Conservation (phyloP, 31 red algal genomes). For the Odonthalia washingtoniensis region DNA sequence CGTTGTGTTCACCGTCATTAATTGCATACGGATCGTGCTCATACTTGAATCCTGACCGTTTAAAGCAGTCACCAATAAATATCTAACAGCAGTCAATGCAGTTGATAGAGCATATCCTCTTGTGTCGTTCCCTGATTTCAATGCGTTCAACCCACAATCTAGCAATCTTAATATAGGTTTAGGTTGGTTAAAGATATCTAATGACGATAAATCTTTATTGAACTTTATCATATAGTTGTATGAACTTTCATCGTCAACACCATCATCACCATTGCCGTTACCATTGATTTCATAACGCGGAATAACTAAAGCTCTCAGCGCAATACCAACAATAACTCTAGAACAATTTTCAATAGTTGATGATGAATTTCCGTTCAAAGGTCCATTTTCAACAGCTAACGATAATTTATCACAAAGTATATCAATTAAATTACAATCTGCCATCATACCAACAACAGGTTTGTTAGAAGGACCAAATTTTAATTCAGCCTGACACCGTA, state of each 20-base stretch:
- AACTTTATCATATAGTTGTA: conserved; percentile 71
- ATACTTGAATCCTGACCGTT: conserved; percentile 81
- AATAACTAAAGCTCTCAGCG: conserved; percentile 80
- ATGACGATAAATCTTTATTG: conserved; percentile 67
- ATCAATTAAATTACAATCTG: conserved; percentile 62
- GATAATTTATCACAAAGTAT: conserved; percentile 68
- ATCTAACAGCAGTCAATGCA: conserved; percentile 78
- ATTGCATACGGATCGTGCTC: conserved; percentile 76
- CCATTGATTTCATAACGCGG: conserved; percentile 72
- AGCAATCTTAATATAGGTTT: conserved; percentile 67
- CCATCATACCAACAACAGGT: conserved; percentile 78
- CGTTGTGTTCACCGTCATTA: conserved; percentile 70
- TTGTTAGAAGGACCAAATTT: conserved; percentile 88
- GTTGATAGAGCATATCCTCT: conserved; percentile 81
- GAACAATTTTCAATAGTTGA: conserved; percentile 86
- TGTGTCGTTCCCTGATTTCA: conserved; percentile 49
- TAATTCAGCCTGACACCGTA: conserved; percentile 82
- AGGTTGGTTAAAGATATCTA: conserved; percentile 75
- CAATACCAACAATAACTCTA: conserved; percentile 80
- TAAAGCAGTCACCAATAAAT: conserved; percentile 79
- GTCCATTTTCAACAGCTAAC: conserved; percentile 56
- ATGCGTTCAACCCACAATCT: conserved; percentile 70
- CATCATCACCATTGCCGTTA: no score
- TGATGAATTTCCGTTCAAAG: conserved; percentile 65
- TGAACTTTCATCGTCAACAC: conserved; percentile 67